Evolutionary conservation across 768 basidiomycete species (phyloP), one percentile per base, ranked within the genome.

Genomic region (Mycena polygramma): DNA sequence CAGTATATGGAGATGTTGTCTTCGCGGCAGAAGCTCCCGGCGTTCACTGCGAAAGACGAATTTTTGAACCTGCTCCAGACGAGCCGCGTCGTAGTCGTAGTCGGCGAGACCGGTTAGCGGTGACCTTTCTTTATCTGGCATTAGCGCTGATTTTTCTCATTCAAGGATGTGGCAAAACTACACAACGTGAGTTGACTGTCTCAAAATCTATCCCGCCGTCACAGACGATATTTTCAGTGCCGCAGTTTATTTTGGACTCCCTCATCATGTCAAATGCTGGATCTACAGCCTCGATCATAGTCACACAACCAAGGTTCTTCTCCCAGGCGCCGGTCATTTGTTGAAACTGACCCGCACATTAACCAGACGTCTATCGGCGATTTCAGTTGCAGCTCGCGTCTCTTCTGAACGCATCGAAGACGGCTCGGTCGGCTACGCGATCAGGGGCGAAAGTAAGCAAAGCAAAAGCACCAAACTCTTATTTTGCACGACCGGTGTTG

Each of bases 401-500:
- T 93, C 95, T 20, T 82, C 91, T 36, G 97, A 98, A 78, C 83
- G 95, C 15, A 77, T 87, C 4, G 88, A 92, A 10, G 93, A 94
- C 63, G 91, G 91, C 3, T 92, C 90, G 11, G 91, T 95, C 41
- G 96, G 95, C 3, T 98, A 97, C 75, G 90, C 91, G 2, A 96
- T 98, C 63, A 88, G 97, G 53, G 97, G 96, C 15, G 95, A 98
- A 79, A 89, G 88, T 46, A 93, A 89, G 71, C 87, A 90, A 57
- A 83, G 83, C 13, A 83, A 84, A 26, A 85, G 86, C 43, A 96
- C 94, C 7, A 92, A 93, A 70, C 81, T 97, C 4, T 81, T 97
- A 22, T 98, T 97, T 76, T 96, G 95, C 76, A 98, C 97, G 2
- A 98, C 96, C 13, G 97, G 97, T 81, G 94, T 98, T n/a, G 87